Percentiles rank a stretch among this genome's conserved stretches.
Evolutionary conservation across 257 asterid species (phyloP).

Genomic region (Anisodus acutangulus): DNA sequence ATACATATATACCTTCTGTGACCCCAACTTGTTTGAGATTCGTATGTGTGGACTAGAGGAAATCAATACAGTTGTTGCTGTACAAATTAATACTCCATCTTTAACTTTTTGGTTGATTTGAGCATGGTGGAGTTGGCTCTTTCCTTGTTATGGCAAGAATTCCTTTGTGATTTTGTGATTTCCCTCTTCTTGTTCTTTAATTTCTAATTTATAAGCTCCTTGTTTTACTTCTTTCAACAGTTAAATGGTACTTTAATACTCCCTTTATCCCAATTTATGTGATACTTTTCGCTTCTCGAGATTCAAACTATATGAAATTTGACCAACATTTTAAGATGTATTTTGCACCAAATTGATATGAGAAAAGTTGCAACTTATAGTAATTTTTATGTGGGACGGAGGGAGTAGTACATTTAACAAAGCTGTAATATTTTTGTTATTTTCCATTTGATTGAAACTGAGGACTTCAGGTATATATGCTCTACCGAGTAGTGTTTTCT

Average conservation of each 20-base stretch:
- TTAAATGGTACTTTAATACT: background rate
- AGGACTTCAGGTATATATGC: constrained; percentile 7
- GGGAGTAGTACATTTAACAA: background rate
- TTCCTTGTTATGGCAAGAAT: background rate
- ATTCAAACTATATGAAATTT: no score
- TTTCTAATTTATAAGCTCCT: background rate
- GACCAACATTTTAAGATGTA: no score
- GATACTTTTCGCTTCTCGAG: no score
- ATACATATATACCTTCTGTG: background rate
- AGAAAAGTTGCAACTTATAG: no score
- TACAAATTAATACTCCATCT: background rate
- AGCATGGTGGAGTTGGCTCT: background rate
- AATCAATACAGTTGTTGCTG: background rate
- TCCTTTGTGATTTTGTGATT: no score
- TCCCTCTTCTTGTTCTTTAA: background rate
- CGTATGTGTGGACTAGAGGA: background rate
- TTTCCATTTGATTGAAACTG: background rate
- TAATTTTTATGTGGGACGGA: no score
- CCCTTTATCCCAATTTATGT: no score
- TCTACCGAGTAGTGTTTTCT: constrained; percentile 10
- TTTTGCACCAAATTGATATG: no score
- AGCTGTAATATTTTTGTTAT: background rate
- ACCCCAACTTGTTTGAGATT: background rate
- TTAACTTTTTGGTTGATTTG: no score
- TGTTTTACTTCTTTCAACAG: background rate